Percentiles rank a stretch among this genome's conserved stretches.
Evolutionary conservation across 768 basidiomycete genomes (phyloP).

Genomic region (Kondoa subrosea): DNA sequence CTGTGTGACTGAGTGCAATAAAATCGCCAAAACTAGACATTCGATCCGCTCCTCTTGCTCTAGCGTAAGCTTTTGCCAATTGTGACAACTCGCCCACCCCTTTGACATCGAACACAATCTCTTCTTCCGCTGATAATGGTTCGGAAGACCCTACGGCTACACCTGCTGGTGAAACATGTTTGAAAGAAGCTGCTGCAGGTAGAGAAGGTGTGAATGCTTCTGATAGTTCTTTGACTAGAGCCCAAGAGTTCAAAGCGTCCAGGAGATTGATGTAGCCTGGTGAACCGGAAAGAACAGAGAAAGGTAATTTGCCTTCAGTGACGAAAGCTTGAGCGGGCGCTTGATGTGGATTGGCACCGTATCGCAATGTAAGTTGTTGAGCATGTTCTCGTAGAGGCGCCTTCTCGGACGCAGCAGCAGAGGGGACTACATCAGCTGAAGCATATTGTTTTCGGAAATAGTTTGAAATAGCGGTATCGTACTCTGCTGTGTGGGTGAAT

Average conservation of each 20-base stretch:
- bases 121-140: constrained; percentile 57
- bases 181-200: constrained; percentile 96
- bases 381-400: constrained; percentile 44
- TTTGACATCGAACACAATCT: constrained; percentile 88
- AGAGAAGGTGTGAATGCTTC: constrained; percentile 52
- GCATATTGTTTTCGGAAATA: constrained; percentile 96
- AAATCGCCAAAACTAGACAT: constrained; percentile 99
- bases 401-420: constrained; percentile 42
- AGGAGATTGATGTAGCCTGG: constrained; percentile 98
- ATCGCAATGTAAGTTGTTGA: constrained; percentile 71
- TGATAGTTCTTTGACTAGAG: constrained; percentile 81
- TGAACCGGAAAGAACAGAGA: constrained; percentile 84
- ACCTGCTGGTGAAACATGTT: constrained; percentile 96
- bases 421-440: constrained; percentile 42
- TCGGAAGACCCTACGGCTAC: constrained; percentile 69
- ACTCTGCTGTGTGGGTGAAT: constrained; percentile 86
- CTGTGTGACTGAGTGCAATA: constrained; percentile 79
- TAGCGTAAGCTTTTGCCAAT: constrained; percentile 81
- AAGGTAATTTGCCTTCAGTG: constrained; percentile 68
- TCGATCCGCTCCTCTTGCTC: constrained; percentile 90
- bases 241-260: constrained; percentile 92
- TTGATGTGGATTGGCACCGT: constrained; percentile 97
- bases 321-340: constrained; percentile 96
- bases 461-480: constrained; percentile 85
- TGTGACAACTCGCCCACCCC: constrained; percentile 78